Evolutionary conservation across 2,329 filamentous ascomycete species (phyloP).

Genomic region (Cadophora luteo-olivacea): DNA sequence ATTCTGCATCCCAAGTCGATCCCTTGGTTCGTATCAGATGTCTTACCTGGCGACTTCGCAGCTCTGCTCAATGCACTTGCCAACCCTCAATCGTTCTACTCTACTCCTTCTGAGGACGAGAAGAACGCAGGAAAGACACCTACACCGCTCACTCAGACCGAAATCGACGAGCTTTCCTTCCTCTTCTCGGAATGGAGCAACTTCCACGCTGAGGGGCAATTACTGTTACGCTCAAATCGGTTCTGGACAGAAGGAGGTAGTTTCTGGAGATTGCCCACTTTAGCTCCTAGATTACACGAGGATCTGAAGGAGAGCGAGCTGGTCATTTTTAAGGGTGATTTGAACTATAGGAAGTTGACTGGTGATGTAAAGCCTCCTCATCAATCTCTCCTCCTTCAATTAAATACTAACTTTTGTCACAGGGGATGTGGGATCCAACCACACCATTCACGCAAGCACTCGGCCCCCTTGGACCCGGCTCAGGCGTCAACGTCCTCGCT

Average conservation of each 20-base stretch:
- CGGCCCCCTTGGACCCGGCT: slow-evolving; percentile 81
- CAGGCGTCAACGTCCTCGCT: slow-evolving; percentile 83
- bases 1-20: slow-evolving; percentile 94
- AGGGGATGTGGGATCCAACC: slow-evolving; percentile 83
- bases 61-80: slow-evolving; percentile 83
- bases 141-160: slow-evolving; percentile 68
- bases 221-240: slow-evolving; percentile 80
- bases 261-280: slow-evolving; percentile 83
- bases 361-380: slow-evolving; percentile 71
- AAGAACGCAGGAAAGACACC: slow-evolving; percentile 62
- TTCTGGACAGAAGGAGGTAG: slow-evolving; percentile 93
- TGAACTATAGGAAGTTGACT: slow-evolving; percentile 95
- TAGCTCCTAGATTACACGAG: slow-evolving; percentile 70
- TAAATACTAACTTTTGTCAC: not conserved
- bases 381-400: not conserved
- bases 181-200: slow-evolving; percentile 83
- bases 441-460: slow-evolving; percentile 87
- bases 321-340: slow-evolving; percentile 94
- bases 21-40: slow-evolving; percentile 98
- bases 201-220: slow-evolving; percentile 82
- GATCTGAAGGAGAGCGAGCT: slow-evolving; percentile 86
- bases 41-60: slow-evolving; percentile 83
- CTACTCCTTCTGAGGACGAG: slow-evolving; percentile 73
- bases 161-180: slow-evolving; percentile 72
- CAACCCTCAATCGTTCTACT: slow-evolving; percentile 80